phyloP scores from a whole-genome alignment of 2,329 filamentous ascomycete genomes.

The Talaromyces pinophilus region DNA sequence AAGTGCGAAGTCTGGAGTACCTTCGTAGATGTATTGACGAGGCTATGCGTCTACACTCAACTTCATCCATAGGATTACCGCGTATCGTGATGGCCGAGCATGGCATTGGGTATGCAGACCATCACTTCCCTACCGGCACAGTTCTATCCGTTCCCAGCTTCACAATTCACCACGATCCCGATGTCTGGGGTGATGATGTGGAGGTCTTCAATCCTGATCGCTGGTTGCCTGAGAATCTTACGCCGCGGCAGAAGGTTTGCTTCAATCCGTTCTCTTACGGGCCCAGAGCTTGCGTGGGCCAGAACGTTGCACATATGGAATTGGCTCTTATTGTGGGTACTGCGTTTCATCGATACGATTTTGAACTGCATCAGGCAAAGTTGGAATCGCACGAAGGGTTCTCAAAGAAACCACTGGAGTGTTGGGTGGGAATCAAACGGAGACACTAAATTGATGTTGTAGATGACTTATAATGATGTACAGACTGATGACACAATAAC shows the following conservation, averaged over 20 bases:
- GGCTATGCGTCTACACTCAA: slow-evolving; percentile 36
- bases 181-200: slow-evolving; percentile 46
- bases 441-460: not conserved
- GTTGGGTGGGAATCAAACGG: slow-evolving; percentile 26
- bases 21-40: slow-evolving; percentile 36
- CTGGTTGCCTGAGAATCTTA: slow-evolving; percentile 30
- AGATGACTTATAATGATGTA: slow-evolving; percentile 3
- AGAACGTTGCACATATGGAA: slow-evolving; percentile 48
- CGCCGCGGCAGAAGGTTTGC: slow-evolving; percentile 34
- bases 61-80: slow-evolving; percentile 29
- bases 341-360: slow-evolving; percentile 29
- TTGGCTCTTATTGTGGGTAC: slow-evolving; percentile 42
- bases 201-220: slow-evolving; percentile 44
- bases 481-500: not conserved
- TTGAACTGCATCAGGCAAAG: slow-evolving; percentile 21
- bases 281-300: slow-evolving; percentile 46
- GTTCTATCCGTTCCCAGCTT: slow-evolving; percentile 45
- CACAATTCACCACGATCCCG: slow-evolving; percentile 43
- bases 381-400: slow-evolving; percentile 30
- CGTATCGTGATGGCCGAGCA: slow-evolving; percentile 30
- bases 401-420: slow-evolving; percentile 30
- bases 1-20: slow-evolving; percentile 34
- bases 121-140: slow-evolving; percentile 33
- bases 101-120: slow-evolving; percentile 22
- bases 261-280: slow-evolving; percentile 48